Conservation (phyloP, 768 basidiomycete genomes). For the Russula griseocarnosa region DNA sequence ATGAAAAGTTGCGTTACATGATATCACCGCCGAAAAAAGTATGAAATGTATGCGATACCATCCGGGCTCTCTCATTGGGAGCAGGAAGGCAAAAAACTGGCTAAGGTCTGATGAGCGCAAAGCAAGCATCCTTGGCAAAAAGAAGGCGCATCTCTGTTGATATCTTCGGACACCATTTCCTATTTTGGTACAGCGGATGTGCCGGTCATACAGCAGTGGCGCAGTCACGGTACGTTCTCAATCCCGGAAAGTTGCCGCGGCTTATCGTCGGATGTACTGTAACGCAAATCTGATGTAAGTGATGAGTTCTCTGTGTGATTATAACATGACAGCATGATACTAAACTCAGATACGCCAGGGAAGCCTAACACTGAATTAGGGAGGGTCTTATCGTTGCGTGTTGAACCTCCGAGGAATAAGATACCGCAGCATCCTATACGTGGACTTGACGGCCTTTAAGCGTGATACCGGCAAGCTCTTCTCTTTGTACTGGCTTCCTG, state of each 20-base stretch:
- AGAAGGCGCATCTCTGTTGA: neutral
- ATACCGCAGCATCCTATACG: neutral
- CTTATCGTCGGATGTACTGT: neutral
- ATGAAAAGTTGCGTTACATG: constrained; percentile 32
- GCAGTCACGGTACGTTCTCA: neutral
- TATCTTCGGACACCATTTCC: neutral
- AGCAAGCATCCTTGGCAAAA: neutral
- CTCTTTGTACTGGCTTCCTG: neutral
- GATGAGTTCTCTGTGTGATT: neutral
- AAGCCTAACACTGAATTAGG: neutral
- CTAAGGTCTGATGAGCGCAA: neutral
- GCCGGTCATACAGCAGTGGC: neutral
- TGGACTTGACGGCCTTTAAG: neutral
- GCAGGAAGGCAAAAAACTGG: constrained; percentile 4
- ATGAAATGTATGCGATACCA: constrained; percentile 33
- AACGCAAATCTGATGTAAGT: neutral
- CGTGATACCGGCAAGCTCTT: too few relatives aligned
- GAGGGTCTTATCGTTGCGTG: constrained; percentile 3
- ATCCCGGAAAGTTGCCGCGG: neutral
- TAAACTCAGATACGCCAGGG: constrained; percentile 6
- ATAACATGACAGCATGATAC: constrained; percentile 5
- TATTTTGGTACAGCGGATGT: neutral
- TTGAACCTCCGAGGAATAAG: neutral
- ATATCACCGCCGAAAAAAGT: constrained; percentile 36
- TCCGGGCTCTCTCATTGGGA: constrained; percentile 31